Percentiles rank a stretch among this genome's conserved stretches.
These are phyloP conservation scores for Vigna reflexopilosa DNA, from an alignment of 306 rosid genomes.

Conservation along the genomic window DNA sequence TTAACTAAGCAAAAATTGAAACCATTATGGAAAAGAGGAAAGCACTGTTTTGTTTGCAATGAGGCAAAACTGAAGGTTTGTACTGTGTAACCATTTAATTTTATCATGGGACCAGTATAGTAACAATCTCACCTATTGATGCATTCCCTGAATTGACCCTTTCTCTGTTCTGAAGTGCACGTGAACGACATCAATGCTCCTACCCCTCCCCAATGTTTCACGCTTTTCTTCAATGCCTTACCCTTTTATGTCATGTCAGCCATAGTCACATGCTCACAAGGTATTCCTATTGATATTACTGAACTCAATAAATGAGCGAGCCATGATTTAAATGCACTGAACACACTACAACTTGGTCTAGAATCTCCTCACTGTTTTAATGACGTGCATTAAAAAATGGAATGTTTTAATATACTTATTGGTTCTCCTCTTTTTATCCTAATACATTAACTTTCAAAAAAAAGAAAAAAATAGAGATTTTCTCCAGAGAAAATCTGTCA, in stretches of 20 bases:
- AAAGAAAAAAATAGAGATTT: too few species aligned
- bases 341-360: neutral
- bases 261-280: conserved; percentile 29
- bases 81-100: neutral
- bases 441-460: neutral
- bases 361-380: neutral
- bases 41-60: neutral
- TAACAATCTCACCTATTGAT: conserved; percentile 18
- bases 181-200: conserved; percentile 53
- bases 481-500: too few species aligned
- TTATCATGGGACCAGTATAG: neutral
- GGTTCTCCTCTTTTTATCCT: neutral
- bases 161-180: conserved; percentile 48
- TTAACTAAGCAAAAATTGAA: too few species aligned
- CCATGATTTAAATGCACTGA: conserved; percentile 24
- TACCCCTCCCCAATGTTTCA: conserved; percentile 13
- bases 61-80: neutral
- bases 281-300: conserved; percentile 12
- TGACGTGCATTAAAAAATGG: conserved; percentile 4
- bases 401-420: conserved; percentile 29
- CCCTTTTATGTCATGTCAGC: conserved; percentile 25
- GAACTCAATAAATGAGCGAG: conserved; percentile 35
- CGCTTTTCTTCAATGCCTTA: conserved; percentile 45
- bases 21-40: neutral
- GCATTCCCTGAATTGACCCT: conserved; percentile 36